Conservation (phyloP, 257 asterid genomes). For the Jaltomata sinuosa region DNA sequence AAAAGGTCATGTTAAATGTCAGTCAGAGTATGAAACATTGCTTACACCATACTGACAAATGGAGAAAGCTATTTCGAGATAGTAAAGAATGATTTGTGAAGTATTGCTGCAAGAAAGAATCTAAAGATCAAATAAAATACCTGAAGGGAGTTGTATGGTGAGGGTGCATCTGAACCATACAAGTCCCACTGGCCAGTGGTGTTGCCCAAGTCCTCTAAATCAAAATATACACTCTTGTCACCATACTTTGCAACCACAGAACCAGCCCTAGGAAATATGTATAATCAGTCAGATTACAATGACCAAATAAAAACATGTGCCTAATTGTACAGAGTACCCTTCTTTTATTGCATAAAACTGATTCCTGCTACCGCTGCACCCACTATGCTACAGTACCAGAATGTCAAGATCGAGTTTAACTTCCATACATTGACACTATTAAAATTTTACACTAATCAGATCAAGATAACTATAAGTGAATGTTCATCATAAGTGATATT, state of each 20-base stretch:
- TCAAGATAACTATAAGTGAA: not conserved
- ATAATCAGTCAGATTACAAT: not conserved
- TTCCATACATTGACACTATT: not conserved
- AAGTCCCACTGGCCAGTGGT: constrained; percentile 97
- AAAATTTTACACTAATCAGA: not conserved
- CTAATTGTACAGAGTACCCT: not conserved
- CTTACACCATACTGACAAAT: not conserved
- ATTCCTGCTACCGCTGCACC: not conserved
- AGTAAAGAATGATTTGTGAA: not conserved
- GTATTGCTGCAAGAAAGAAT: not conserved
- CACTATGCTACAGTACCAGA: too few species aligned
- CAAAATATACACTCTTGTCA: constrained; percentile 90
- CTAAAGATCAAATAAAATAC: constrained; percentile 10
- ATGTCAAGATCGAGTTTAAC: not conserved
- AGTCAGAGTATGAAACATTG: not conserved
- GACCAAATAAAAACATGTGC: not conserved
- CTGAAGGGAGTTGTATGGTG: constrained; percentile 90
- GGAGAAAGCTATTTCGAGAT: not conserved
- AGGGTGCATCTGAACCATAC: constrained; percentile 95
- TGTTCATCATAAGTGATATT: not conserved
- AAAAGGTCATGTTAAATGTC: not conserved
- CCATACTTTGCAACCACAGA: constrained; percentile 89
- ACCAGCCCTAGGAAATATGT: constrained; percentile 33
- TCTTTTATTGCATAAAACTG: not conserved
- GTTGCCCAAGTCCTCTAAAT: constrained; percentile 83